Evolutionary conservation across 2,329 filamentous ascomycete species (phyloP).

Genomic region (Trichophyton equinum): DNA sequence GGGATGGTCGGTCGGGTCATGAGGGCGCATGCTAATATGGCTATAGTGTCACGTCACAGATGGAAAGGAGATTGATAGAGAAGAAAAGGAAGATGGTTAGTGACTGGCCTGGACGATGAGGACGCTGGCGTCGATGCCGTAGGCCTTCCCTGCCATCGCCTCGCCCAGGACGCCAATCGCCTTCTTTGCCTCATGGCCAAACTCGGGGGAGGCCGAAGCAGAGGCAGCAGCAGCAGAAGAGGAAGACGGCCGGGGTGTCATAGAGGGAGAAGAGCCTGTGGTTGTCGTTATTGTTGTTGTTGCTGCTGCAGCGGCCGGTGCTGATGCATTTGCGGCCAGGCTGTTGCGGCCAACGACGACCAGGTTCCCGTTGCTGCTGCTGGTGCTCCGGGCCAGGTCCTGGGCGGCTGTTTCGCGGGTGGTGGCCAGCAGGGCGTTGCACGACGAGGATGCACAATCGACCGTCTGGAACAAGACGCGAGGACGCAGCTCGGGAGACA

Average conservation of each 20-base stretch:
- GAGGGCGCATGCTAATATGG: background rate
- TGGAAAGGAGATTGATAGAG: background rate
- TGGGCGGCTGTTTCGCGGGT: slow-evolving; percentile 43
- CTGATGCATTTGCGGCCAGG: slow-evolving; percentile 4
- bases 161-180: slow-evolving; percentile 26
- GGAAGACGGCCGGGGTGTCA: no score
- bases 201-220: slow-evolving; percentile 24
- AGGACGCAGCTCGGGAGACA: slow-evolving; percentile 38
- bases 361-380: slow-evolving; percentile 61
- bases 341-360: slow-evolving; percentile 41
- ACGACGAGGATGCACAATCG: slow-evolving; percentile 9
- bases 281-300: background rate
- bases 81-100: background rate
- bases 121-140: slow-evolving; percentile 52
- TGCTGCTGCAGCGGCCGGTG: background rate
- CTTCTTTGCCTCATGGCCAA: slow-evolving; percentile 20
- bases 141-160: slow-evolving; percentile 41
- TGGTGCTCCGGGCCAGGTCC: slow-evolving; percentile 48
- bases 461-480: slow-evolving; percentile 45
- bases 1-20: background rate
- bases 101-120: slow-evolving; percentile 53
- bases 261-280: no score
- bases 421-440: slow-evolving; percentile 27
- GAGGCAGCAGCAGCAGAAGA: no score
- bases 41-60: background rate